Conservation (phyloP, 805 yeast species). For the Blastobotrys parvus region DNA sequence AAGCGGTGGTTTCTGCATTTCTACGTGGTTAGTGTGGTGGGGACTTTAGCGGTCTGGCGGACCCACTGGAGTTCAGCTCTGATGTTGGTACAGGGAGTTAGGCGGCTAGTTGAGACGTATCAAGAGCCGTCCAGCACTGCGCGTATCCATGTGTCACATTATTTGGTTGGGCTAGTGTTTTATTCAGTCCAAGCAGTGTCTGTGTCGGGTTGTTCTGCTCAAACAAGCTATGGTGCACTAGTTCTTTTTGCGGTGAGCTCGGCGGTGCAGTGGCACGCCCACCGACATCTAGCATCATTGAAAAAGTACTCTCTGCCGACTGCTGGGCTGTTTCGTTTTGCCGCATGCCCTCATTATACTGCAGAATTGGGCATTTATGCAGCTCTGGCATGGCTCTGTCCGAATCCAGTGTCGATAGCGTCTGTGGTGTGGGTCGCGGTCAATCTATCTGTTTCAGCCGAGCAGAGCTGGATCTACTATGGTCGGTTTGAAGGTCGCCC, state of each 20-base stretch:
- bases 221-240: neutral
- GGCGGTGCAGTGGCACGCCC: slow-evolving; percentile 41
- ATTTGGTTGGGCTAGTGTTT: slow-evolving; percentile 46
- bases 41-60: neutral
- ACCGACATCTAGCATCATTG: slow-evolving; percentile 40
- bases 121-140: slow-evolving; percentile 37
- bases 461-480: slow-evolving; percentile 40
- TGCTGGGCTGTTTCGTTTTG: slow-evolving; percentile 33
- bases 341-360: slow-evolving; percentile 55
- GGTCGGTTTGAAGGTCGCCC: slow-evolving; percentile 14
- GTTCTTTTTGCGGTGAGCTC: slow-evolving; percentile 22
- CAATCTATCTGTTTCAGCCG: slow-evolving; percentile 44
- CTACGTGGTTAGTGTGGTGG: slow-evolving; percentile 16
- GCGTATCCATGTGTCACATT: slow-evolving; percentile 50
- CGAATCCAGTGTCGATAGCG: slow-evolving; percentile 12
- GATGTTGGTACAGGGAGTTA: slow-evolving; percentile 34
- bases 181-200: slow-evolving; percentile 27
- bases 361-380: slow-evolving; percentile 49
- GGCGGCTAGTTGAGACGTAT: slow-evolving; percentile 45
- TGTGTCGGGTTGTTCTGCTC: neutral
- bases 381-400: slow-evolving; percentile 16
- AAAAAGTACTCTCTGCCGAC: slow-evolving; percentile 47
- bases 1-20: slow-evolving; percentile 28
- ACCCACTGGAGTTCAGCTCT: slow-evolving; percentile 1
- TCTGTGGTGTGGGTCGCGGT: slow-evolving; percentile 27